A percentile compares a stretch with the other conserved stretches of the same genome.
Conservation (phyloP, 805 yeast genomes). For the Tetrapisispora arboricola region DNA sequence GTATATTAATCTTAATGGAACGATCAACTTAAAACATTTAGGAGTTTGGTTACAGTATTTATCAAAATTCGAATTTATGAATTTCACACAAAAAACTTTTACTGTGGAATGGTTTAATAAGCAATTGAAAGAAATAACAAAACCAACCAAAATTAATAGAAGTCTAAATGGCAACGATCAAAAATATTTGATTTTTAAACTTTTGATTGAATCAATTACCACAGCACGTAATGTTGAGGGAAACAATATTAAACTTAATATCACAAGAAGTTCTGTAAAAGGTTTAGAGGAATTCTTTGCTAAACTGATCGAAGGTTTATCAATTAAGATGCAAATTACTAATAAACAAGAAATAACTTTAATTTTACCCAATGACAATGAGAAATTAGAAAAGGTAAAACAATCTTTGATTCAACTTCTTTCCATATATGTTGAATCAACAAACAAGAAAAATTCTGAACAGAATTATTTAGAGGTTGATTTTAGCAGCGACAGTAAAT, state of each 20-base stretch:
- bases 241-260: neutral
- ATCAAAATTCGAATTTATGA: slow-evolving; percentile 71
- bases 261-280: too few species aligned
- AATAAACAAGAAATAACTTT: neutral
- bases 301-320: neutral
- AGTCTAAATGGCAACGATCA: neutral
- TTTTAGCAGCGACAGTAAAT: neutral
- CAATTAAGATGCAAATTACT: neutral
- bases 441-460: neutral
- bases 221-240: too few species aligned
- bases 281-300: neutral
- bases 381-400: slow-evolving; percentile 29
- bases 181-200: too few species aligned
- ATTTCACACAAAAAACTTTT: slow-evolving; percentile 72
- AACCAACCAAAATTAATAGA: too few species aligned
- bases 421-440: neutral
- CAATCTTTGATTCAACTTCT: neutral
- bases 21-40: slow-evolving; percentile 63
- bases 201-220: too few species aligned
- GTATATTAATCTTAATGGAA: slow-evolving; percentile 74
- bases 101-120: slow-evolving; percentile 89
- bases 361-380: neutral
- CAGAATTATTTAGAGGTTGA: neutral
- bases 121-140: slow-evolving; percentile 59
- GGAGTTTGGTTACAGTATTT: slow-evolving; percentile 66